A percentile compares a stretch with the other conserved stretches of the same genome.
Conservation (phyloP, 1,139 yeast species). For the Suzukiozyma palmioleophila region DNA sequence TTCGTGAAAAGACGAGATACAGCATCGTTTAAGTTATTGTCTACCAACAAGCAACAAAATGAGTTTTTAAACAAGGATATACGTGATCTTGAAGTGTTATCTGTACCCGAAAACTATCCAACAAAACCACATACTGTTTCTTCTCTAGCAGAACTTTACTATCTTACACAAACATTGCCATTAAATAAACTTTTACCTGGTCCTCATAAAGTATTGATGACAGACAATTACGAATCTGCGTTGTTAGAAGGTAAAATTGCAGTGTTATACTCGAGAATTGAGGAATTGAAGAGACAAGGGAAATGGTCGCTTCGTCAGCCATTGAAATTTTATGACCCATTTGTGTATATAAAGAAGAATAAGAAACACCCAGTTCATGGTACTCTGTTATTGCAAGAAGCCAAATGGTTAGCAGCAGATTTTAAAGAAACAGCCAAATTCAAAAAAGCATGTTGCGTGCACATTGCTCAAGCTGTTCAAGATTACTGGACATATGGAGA, state of each 20-base stretch:
- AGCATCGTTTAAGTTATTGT: not conserved
- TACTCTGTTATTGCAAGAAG: slow-evolving; percentile 75
- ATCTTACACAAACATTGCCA: slow-evolving; percentile 84
- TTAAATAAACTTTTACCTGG: slow-evolving; percentile 75
- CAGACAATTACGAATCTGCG: slow-evolving; percentile 82
- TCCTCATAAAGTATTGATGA: slow-evolving; percentile 79
- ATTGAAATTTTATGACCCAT: slow-evolving; percentile 64
- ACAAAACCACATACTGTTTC: slow-evolving; percentile 41
- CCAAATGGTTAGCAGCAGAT: slow-evolving; percentile 80
- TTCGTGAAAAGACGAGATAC: slow-evolving; percentile 1
- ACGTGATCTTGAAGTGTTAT: slow-evolving; percentile 32
- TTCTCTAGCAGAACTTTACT: slow-evolving; percentile 81
- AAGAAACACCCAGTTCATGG: slow-evolving; percentile 49
- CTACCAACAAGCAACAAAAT: slow-evolving; percentile 14
- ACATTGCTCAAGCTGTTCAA: slow-evolving; percentile 63
- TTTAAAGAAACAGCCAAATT: slow-evolving; percentile 67
- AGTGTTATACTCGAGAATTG: slow-evolving; percentile 88
- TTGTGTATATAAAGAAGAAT: slow-evolving; percentile 28
- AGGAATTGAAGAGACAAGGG: slow-evolving; percentile 80
- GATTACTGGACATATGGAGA: slow-evolving; percentile 81
- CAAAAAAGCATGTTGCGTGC: slow-evolving; percentile 65
- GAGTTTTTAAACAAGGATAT: slow-evolving; percentile 24
- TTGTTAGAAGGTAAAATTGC: slow-evolving; percentile 90
- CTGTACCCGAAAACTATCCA: slow-evolving; percentile 44
- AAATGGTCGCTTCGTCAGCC: slow-evolving; percentile 95